phyloP scores from a whole-genome alignment of 352 stramenopile species.

The Halophytophthora batemanensis region DNA sequence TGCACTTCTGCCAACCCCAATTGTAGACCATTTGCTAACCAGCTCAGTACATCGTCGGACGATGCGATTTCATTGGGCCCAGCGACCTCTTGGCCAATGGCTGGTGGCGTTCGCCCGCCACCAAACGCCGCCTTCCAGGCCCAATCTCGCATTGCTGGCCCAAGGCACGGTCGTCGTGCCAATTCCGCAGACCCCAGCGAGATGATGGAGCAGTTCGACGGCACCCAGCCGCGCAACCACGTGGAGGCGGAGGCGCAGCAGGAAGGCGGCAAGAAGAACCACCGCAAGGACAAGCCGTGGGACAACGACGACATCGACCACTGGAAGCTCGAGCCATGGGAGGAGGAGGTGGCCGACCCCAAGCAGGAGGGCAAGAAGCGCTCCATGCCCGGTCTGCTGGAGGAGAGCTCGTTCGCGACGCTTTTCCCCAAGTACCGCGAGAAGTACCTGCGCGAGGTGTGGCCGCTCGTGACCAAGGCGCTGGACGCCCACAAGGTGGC shows the following conservation, averaged over 20 bases:
- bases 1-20: too few species aligned
- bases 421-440: constrained; percentile 99
- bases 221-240: constrained; percentile 39
- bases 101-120: too few species aligned
- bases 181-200: neutral
- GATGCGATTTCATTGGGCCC: too few species aligned
- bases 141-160: too few species aligned
- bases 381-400: constrained; percentile 87
- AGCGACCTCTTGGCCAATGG: too few species aligned
- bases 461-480: constrained; percentile 97
- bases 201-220: constrained; percentile 74
- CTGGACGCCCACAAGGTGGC: constrained; percentile 94
- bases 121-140: too few species aligned
- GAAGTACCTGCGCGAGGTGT: constrained; percentile 98
- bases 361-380: constrained; percentile 68
- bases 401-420: constrained; percentile 99
- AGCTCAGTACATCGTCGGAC: too few species aligned
- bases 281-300: constrained; percentile 99
- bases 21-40: too few species aligned
- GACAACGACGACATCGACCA: constrained; percentile 98
- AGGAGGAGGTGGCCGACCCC: constrained; percentile 78
- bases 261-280: constrained; percentile 86
- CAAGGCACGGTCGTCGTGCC: too few species aligned
- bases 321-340: constrained; percentile 95
- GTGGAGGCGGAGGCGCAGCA: constrained; percentile 35